Conservation (phyloP, 2,329 filamentous ascomycete genomes). For the Cucurbitaria berberidis region DNA sequence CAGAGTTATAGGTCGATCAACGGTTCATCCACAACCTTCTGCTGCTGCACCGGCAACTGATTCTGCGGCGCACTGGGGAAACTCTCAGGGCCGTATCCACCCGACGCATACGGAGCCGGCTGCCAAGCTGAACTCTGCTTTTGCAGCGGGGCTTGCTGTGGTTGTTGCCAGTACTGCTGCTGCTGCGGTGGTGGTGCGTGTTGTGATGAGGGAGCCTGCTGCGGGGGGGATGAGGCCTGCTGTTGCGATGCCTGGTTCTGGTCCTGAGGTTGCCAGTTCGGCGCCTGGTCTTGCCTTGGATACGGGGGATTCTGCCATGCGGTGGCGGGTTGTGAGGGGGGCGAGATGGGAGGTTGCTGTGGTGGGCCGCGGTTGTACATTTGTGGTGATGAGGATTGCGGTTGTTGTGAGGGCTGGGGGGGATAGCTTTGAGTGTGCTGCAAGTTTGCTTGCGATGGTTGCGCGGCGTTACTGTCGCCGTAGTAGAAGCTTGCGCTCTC, state of each 20-base stretch:
- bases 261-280: slow-evolving; percentile 25
- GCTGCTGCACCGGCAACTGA: slow-evolving; percentile 52
- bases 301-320: slow-evolving; percentile 42
- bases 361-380: slow-evolving; percentile 35
- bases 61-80: slow-evolving; percentile 72
- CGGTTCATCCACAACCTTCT: slow-evolving; percentile 71
- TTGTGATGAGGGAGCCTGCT: slow-evolving; percentile 22
- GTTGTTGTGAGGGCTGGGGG: slow-evolving; percentile 40
- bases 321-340: slow-evolving; percentile 39
- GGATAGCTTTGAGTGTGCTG: slow-evolving; percentile 41
- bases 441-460: slow-evolving; percentile 30
- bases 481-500: slow-evolving; percentile 46
- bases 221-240: slow-evolving; percentile 25
- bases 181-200: slow-evolving; percentile 14
- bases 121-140: slow-evolving; percentile 42
- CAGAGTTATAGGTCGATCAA: slow-evolving; percentile 77
- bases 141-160: slow-evolving; percentile 43
- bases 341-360: slow-evolving; percentile 39
- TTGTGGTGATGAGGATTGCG: slow-evolving; percentile 46
- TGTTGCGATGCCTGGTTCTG: slow-evolving; percentile 17
- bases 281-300: slow-evolving; percentile 37
- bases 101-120: slow-evolving; percentile 47
- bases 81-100: slow-evolving; percentile 53
- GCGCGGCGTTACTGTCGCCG: slow-evolving; percentile 30
- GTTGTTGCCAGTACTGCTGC: slow-evolving; percentile 26